A percentile compares a stretch with the other conserved stretches of the same genome.
These are phyloP conservation scores for Metarhizium anisopliae DNA, from an alignment of 2,329 filamentous ascomycete genomes.

Conservation along the genomic window DNA sequence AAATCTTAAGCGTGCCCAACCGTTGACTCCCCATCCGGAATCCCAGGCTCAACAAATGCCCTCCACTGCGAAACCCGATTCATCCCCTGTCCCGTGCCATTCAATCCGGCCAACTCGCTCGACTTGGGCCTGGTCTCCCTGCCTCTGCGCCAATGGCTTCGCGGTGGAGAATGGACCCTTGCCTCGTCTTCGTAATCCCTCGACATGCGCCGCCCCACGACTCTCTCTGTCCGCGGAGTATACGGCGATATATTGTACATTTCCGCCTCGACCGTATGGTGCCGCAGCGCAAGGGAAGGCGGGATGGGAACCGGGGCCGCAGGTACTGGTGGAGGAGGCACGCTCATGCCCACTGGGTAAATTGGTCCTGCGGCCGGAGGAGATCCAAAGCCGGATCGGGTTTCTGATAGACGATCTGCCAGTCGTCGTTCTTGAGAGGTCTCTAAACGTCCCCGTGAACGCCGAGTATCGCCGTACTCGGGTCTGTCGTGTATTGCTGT, in stretches of 20 bases:
- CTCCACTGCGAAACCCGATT: conserved; percentile 41
- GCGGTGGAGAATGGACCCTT: conserved; percentile 16
- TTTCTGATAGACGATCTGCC: conserved; percentile 41
- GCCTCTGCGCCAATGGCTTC: conserved; percentile 17
- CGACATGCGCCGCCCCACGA: conserved; percentile 16
- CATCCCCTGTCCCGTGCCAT: conserved; percentile 32
- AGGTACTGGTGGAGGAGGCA: neutral
- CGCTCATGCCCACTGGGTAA: conserved; percentile 17
- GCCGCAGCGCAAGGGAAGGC: conserved; percentile 16
- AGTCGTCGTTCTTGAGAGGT: conserved; percentile 39
- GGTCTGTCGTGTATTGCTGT: neutral
- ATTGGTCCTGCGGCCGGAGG: conserved; percentile 26
- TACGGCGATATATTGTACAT: conserved; percentile 23
- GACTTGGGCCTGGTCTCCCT: conserved; percentile 21
- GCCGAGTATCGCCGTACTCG: conserved; percentile 34
- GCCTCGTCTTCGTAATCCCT: conserved; percentile 24
- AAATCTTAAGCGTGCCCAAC: conserved; percentile 4
- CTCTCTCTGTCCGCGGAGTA: conserved; percentile 20
- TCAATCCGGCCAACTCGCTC: conserved; percentile 39
- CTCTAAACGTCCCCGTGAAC: conserved; percentile 31
- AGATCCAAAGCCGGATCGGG: conserved; percentile 21
- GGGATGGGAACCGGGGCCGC: neutral
- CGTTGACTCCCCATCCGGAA: conserved; percentile 23
- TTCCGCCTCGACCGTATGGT: conserved; percentile 31
- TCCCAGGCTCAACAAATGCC: conserved; percentile 35